Percentiles rank a stretch among this genome's conserved stretches.
These are phyloP conservation scores for Ogataea zsoltii DNA, from an alignment of 805 yeast species.

Conservation along the genomic window DNA sequence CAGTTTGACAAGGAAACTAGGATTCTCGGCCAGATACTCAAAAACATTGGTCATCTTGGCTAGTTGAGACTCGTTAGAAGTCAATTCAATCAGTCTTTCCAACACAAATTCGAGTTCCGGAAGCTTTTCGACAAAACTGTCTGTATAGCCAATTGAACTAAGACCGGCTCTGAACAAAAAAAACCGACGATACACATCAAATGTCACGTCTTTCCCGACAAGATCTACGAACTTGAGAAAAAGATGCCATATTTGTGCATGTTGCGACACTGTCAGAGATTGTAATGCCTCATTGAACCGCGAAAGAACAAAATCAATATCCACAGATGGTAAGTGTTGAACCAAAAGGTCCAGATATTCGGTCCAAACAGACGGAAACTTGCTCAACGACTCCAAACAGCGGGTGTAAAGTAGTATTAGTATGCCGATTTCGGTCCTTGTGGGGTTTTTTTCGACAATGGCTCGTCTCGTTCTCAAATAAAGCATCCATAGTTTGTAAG, in stretches of 20 bases:
- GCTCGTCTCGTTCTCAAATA: constrained; percentile 45
- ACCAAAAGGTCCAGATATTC: constrained; percentile 47
- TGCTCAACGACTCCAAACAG: constrained; percentile 43
- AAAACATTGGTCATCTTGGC: constrained; percentile 27
- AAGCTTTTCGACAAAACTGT: constrained; percentile 1
- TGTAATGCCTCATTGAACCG: constrained; percentile 52
- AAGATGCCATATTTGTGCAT: constrained; percentile 54
- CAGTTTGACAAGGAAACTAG: constrained; percentile 35
- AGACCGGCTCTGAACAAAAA: constrained; percentile 19
- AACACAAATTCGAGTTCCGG: constrained; percentile 35
- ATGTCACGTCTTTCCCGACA: constrained; percentile 43
- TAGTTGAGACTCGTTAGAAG: constrained; percentile 12
- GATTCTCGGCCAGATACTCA: constrained; percentile 34
- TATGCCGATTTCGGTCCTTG: constrained; percentile 6
- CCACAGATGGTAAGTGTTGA: constrained; percentile 25
- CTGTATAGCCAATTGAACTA: constrained; percentile 7
- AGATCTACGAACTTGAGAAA: constrained; percentile 50
- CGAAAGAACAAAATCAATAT: constrained; percentile 41
- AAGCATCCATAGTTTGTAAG: constrained; percentile 55
- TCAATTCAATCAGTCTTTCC: constrained; percentile 31
- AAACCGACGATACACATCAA: constrained; percentile 37
- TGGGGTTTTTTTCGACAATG: constrained; percentile 4
- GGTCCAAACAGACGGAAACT: constrained; percentile 53
- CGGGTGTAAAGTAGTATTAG: constrained; percentile 42
- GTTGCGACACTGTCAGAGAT: constrained; percentile 51